Conservation (phyloP, 495 filamentous ascomycete species). For the Tuber borchii region DNA sequence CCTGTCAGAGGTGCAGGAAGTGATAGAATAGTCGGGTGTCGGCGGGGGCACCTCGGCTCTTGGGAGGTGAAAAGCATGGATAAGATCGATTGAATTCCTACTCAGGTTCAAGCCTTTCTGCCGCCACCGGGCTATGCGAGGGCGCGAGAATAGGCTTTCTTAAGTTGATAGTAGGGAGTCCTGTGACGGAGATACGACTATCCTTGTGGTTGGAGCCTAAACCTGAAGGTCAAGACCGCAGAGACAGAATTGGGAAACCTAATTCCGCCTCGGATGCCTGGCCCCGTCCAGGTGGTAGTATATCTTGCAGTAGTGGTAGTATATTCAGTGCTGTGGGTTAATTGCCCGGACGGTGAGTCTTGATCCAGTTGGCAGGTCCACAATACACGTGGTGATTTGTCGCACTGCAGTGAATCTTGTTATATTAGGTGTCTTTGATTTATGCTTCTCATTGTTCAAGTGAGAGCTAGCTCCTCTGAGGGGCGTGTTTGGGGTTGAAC, state of each 20-base stretch:
- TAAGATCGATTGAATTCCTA: neutral
- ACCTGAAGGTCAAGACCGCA: neutral
- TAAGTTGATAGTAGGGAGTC: neutral
- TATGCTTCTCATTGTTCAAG: neutral
- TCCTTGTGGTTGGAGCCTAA: neutral
- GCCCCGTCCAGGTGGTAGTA: no score
- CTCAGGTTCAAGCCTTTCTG: neutral
- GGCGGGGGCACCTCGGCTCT: neutral
- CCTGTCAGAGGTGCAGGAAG: neutral
- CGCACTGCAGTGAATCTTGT: neutral
- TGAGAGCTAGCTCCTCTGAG: neutral
- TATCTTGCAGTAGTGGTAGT: neutral
- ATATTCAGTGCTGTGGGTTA: neutral
- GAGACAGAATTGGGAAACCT: neutral
- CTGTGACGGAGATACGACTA: neutral
- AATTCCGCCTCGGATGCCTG: neutral
- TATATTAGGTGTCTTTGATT: neutral
- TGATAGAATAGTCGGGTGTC: neutral
- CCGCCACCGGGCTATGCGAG: neutral
- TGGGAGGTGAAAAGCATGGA: neutral
- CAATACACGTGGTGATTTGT: neutral
- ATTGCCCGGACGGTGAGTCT: neutral
- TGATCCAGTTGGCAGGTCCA: neutral
- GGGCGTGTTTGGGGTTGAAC: neutral
- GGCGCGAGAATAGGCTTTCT: neutral